Percentiles rank a stretch among this genome's conserved stretches.
These are phyloP conservation scores for Aspergillus pseudotamarii DNA, from an alignment of 2,329 filamentous ascomycete genomes.

Conservation along the genomic window DNA sequence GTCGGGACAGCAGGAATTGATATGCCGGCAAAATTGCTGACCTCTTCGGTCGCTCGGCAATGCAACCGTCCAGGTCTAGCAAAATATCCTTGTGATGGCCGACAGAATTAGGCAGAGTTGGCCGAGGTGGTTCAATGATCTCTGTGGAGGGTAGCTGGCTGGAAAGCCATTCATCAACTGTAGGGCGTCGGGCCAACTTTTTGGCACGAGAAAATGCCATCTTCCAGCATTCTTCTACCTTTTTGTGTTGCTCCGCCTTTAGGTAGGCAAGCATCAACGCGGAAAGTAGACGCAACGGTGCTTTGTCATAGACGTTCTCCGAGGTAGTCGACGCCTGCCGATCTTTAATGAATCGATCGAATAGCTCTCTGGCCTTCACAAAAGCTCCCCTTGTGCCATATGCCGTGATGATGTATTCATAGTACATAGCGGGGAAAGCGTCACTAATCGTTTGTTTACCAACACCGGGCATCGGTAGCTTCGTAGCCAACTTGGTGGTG, in stretches of 20 bases:
- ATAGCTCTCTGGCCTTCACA: slow-evolving; percentile 56
- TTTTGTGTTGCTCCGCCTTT: slow-evolving; percentile 58
- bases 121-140: slow-evolving; percentile 13
- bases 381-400: slow-evolving; percentile 53
- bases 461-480: slow-evolving; percentile 42
- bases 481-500: slow-evolving; percentile 46
- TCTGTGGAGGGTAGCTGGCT: slow-evolving; percentile 12
- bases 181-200: slow-evolving; percentile 43
- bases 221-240: slow-evolving; percentile 69
- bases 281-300: slow-evolving; percentile 60
- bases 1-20: slow-evolving; percentile 52
- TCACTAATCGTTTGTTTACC: slow-evolving; percentile 39
- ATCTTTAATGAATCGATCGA: slow-evolving; percentile 53
- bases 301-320: slow-evolving; percentile 29
- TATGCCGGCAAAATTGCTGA: slow-evolving; percentile 40
- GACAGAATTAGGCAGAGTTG: slow-evolving; percentile 11
- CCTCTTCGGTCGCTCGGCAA: not conserved
- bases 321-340: slow-evolving; percentile 12
- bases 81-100: slow-evolving; percentile 11
- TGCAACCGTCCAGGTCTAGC: not conserved
- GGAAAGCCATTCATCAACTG: slow-evolving; percentile 26
- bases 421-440: slow-evolving; percentile 54
- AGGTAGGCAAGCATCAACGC: slow-evolving; percentile 70
- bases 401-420: slow-evolving; percentile 59
- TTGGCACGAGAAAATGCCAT: slow-evolving; percentile 59